Percentiles rank a stretch among this genome's conserved stretches.
These are phyloP conservation scores for Coemansia umbellata DNA, from an alignment of 192 early-diverging fungal genomes.

Conservation along the genomic window DNA sequence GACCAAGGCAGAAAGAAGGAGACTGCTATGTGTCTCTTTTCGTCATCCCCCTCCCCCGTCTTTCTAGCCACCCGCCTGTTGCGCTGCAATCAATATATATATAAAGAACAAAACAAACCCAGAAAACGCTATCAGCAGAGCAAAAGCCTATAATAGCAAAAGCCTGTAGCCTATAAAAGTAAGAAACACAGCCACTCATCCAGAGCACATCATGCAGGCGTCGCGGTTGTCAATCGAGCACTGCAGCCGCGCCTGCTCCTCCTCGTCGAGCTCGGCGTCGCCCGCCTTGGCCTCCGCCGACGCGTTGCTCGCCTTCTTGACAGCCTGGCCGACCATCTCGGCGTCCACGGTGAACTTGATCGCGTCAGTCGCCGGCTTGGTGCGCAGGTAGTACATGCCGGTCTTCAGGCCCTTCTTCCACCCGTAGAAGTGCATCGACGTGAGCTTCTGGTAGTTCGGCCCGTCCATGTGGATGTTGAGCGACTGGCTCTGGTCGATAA, in stretches of 20 bases:
- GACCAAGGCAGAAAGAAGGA: neutral
- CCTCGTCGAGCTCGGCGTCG: constrained; percentile 48
- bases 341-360: constrained; percentile 98
- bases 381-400: constrained; percentile 98
- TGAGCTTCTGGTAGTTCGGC: constrained; percentile 89
- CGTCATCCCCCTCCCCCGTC: too few species aligned
- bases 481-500: constrained; percentile 95
- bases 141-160: too few species aligned
- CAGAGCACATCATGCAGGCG: constrained; percentile 86
- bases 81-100: neutral
- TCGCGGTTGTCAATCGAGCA: constrained; percentile 94
- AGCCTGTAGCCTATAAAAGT: too few species aligned
- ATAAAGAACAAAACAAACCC: neutral
- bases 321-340: constrained; percentile 49
- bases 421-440: constrained; percentile 97
- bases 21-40: neutral
- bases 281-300: constrained; percentile 24
- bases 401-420: constrained; percentile 99
- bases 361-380: constrained; percentile 92
- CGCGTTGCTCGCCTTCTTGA: constrained; percentile 33
- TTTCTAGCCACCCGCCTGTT: too few species aligned
- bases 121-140: too few species aligned
- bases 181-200: constrained; percentile 42
- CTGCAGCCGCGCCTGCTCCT: constrained; percentile 65
- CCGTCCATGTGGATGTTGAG: constrained; percentile 96